Conservation (phyloP, 2,329 filamentous ascomycete species). For the Aspergillus sp. region DNA sequence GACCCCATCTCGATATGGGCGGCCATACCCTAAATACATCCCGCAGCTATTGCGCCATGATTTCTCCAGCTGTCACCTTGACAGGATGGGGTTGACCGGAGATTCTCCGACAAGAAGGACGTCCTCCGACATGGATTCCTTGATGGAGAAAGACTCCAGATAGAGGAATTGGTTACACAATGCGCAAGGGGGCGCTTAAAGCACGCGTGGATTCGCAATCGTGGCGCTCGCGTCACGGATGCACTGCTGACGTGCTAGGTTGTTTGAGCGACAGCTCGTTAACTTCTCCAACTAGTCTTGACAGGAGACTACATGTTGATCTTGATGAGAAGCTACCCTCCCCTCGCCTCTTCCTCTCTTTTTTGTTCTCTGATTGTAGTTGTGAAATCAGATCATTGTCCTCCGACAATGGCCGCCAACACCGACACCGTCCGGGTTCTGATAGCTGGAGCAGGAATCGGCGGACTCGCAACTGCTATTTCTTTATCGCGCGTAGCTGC, state of each 20-base stretch:
- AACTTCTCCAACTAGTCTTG: background rate
- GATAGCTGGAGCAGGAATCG: constrained; percentile 54
- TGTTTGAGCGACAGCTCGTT: background rate
- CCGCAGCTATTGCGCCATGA: background rate
- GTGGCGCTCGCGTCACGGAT: constrained; percentile 6
- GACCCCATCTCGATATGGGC: too few relatives aligned
- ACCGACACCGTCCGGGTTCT: constrained; percentile 38
- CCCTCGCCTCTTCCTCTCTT: background rate
- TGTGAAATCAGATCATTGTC: background rate
- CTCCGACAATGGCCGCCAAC: background rate
- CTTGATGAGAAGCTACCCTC: background rate
- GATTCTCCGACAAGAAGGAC: background rate
- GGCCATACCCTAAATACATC: background rate
- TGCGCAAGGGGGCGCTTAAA: background rate
- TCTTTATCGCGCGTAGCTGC: constrained; percentile 30
- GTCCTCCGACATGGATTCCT: background rate
- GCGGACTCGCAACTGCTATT: constrained; percentile 49
- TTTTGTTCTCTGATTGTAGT: background rate
- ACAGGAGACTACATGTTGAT: background rate
- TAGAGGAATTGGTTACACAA: background rate
- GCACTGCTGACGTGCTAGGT: constrained; percentile 22
- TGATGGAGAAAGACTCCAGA: background rate
- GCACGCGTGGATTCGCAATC: background rate
- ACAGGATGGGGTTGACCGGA: background rate
- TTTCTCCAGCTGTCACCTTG: background rate